Base-by-base conservation (phyloP, 176 grass and related monocot genomes). In the Pontederia paniculata region DNA sequence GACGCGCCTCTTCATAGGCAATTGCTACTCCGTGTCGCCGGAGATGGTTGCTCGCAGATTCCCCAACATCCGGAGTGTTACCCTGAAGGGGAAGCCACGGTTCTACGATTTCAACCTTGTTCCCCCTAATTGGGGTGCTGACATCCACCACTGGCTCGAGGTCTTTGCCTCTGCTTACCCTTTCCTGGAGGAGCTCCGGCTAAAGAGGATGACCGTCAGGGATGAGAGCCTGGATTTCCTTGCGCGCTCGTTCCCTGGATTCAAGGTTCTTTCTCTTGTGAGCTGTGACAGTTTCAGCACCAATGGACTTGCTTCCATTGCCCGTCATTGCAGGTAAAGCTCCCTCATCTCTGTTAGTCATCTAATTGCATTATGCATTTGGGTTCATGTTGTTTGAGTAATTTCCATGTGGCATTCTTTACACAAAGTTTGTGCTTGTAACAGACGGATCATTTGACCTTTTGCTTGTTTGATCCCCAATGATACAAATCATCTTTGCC, bases 281-380 rank as follows among this genome's bases (percentile, higher is more conserved):
- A 83, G 80, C 81, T 94, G 89, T 48, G 89, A 94, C 37, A 84
- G 89, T 2, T 94, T 94, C 74, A 88, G 80, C 84, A 94, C 89
- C 2, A 22, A 52, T 11, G 89, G 89, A 28, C 89, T 94, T 56
- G 84, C 89, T 16, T 37, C 53, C 68, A 75, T 94, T 58, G 80
- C 80, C 47, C 77, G 76, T 62, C 47, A 77, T 6, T 94, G 89
- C 89, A 73, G 89, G 89, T 94, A 76, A 48, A 76, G 2, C 18
- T 48, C 28, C 28, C 0, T 37, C 28, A 37, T 37, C 5, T 3
- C 28, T 37, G 5, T 37, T 37, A 37, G 7, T 48, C 21, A 6
- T 73, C 17, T 44, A 48, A 23, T 56, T 9, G 21, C 66, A 13
- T 44, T 73, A 19, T 46, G 41, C 16, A 55, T 13, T 63, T 22